phyloP scores from a whole-genome alignment of 2,329 filamentous ascomycete species.

The Escovopsis sp. region DNA sequence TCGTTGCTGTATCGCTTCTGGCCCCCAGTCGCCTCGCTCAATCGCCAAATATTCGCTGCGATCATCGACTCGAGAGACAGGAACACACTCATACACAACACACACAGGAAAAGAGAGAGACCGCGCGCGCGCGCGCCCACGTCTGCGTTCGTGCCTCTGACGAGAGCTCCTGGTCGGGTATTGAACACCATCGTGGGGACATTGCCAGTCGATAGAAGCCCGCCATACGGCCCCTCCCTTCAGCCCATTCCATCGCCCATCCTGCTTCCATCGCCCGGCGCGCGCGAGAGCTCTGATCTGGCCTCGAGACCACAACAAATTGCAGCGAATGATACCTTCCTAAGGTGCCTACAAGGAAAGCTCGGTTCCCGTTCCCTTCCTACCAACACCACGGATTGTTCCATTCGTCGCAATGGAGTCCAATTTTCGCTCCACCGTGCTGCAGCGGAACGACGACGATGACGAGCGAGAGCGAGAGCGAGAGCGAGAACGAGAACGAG shows the following conservation, averaged over 20 bases:
- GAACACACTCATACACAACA: no score
- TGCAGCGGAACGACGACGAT: conserved; percentile 30
- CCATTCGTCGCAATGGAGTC: conserved; percentile 26
- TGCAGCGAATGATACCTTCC: no score
- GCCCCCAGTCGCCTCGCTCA: neutral
- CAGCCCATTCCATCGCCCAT: neutral
- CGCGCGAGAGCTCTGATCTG: no score
- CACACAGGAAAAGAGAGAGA: no score
- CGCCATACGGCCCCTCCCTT: neutral
- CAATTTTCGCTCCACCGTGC: conserved; percentile 34
- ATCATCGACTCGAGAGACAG: neutral
- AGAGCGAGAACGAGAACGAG: no score
- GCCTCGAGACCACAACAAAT: no score
- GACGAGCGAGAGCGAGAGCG: conserved; percentile 14
- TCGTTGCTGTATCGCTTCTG: neutral
- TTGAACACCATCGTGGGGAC: no score
- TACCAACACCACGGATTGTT: neutral
- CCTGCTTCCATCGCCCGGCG: neutral
- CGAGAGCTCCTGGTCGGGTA: neutral
- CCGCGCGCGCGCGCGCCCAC: neutral
- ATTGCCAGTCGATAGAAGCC: neutral
- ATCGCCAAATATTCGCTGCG: neutral
- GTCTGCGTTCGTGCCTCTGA: conserved; percentile 3
- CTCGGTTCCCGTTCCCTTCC: neutral
- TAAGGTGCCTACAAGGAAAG: neutral